phyloP scores from a whole-genome alignment of 2,329 filamentous ascomycete genomes.

The Graphilbum fragrans region DNA sequence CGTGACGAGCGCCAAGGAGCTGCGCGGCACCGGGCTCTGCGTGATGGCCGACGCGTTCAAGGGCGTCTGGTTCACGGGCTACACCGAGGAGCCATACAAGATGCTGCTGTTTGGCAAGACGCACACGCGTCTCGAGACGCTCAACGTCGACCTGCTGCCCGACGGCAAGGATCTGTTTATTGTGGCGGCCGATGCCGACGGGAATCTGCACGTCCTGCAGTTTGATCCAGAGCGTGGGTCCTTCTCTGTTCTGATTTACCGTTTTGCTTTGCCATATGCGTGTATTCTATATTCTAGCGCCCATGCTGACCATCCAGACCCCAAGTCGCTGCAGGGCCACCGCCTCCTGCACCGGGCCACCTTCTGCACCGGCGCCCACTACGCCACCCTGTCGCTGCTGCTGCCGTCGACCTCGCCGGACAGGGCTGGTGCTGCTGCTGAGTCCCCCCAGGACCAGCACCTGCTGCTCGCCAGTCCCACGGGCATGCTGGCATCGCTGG shows the following conservation, averaged over 20 bases:
- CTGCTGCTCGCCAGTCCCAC: constrained; percentile 27
- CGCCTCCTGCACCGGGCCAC: constrained; percentile 76
- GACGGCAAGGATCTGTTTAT: constrained; percentile 75
- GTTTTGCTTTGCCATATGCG: background rate
- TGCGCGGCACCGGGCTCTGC: constrained; percentile 73
- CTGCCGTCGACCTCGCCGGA: constrained; percentile 48
- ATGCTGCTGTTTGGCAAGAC: constrained; percentile 90
- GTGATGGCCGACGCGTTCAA: constrained; percentile 85
- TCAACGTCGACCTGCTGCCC: constrained; percentile 79
- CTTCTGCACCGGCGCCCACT: constrained; percentile 74
- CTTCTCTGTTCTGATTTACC: background rate
- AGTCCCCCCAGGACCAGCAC: constrained; percentile 1
- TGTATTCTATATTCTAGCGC: background rate
- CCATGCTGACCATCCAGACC: constrained; percentile 44
- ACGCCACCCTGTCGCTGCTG: constrained; percentile 61
- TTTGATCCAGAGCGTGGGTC: constrained; percentile 85
- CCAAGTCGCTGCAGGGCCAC: constrained; percentile 82
- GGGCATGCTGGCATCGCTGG: constrained; percentile 65
- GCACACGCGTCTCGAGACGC: constrained; percentile 61
- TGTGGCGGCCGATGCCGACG: constrained; percentile 71
- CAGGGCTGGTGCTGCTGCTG: background rate
- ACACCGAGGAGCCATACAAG: constrained; percentile 92
- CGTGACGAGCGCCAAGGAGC: constrained; percentile 71
- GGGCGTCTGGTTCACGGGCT: constrained; percentile 91
- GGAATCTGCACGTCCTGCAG: constrained; percentile 78